Evolutionary conservation across 2,329 filamentous ascomycete genomes (phyloP), one percentile per base, ranked within the genome.

Genomic region (Penicillium crustosum): DNA sequence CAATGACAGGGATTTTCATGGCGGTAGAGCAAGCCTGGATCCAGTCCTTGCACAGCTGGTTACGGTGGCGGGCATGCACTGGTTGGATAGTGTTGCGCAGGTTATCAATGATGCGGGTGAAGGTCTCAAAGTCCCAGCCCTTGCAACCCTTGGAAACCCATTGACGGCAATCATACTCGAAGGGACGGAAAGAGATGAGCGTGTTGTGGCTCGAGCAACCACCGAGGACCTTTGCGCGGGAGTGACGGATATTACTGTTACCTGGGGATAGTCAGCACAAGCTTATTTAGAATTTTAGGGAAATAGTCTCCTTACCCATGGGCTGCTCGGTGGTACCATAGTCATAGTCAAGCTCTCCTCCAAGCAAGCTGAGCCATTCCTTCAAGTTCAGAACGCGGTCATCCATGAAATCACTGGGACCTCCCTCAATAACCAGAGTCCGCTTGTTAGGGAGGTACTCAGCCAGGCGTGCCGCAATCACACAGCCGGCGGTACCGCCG

Each of bases 161-260:
- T 67, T 90, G 83, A 71, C 90, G 83, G 78, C 90, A 85, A 76
- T 96, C 92, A 75, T 95, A 93, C 75, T 92, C 86, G 72, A 96
- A 95, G 8, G 92, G 91, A 27, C 91, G 86, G 84, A 96, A 96
- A 19, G 90, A 94, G 75, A 96, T 96, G 68, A 96, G 82, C 21
- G 92, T 96, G 79, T 96, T 96, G 83, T 96, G 92, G 59, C 89
- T 93, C 44, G 91, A 95, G 82, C 92, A 96, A 65, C 92, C 92
- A 66, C 92, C 92, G 31, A 96, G 84, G 39, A 96, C 91, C 81
- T 96, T 96, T 63, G 92, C 92, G 61, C 92, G 88, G 15, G 92
- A 95, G 80, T 96, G 92, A 64, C 91, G 87, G 78, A 96, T 96
- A 78, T 91, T 84, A 56, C 90, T 94, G 81, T 96, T 96, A 72